phyloP scores from a whole-genome alignment of 768 basidiomycete species.

The Trametes coccinea region DNA sequence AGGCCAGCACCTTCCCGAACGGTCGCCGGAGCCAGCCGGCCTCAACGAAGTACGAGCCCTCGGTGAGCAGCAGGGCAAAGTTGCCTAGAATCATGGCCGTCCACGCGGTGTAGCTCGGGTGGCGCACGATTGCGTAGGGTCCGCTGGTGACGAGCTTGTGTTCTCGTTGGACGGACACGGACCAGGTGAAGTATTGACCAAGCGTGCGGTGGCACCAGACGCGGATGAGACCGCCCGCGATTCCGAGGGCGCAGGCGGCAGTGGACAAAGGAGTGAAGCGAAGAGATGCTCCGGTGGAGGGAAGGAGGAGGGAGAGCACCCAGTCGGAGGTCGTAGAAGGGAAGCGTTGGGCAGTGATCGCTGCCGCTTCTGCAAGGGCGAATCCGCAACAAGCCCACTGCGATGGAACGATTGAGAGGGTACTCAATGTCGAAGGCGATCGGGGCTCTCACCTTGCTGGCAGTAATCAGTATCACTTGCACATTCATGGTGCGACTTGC shows the following conservation, averaged over 20 bases:
- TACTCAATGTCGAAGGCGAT: too few species aligned
- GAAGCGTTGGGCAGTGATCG: background rate
- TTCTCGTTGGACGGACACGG: constrained; percentile 9
- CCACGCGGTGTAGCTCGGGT: constrained; percentile 21
- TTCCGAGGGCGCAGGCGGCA: background rate
- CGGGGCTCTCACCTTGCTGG: background rate
- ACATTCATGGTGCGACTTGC: background rate
- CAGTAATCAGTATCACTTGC: background rate
- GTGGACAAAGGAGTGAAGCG: background rate
- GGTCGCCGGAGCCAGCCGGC: background rate
- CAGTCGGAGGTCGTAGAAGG: background rate
- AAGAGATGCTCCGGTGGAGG: background rate
- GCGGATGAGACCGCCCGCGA: background rate
- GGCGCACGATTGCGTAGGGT: constrained; percentile 22
- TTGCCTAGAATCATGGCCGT: background rate
- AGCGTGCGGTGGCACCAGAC: constrained; percentile 10
- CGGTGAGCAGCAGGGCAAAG: background rate
- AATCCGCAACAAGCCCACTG: background rate
- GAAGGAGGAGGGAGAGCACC: background rate
- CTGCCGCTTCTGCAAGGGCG: background rate
- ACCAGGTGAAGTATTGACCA: constrained; percentile 20
- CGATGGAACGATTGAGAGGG: background rate
- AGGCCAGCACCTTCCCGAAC: background rate
- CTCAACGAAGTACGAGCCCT: background rate
- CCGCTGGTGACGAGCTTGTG: constrained; percentile 22